Percentiles rank a stretch among this genome's conserved stretches.
Evolutionary conservation across 2,329 filamentous ascomycete species (phyloP).

Genomic region (Diaporthe eres): DNA sequence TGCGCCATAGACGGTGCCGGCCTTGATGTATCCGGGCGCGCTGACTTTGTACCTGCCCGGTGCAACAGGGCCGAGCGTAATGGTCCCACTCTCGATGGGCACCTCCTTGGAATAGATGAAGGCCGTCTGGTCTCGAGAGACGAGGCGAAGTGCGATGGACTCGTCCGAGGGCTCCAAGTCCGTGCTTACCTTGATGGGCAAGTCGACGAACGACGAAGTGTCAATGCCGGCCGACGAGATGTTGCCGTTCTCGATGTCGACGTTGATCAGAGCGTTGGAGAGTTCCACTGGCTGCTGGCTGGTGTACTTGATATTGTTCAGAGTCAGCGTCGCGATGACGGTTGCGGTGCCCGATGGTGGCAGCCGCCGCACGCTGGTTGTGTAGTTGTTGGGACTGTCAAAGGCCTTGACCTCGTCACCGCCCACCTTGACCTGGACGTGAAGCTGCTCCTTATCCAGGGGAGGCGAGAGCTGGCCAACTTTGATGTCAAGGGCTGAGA

Average conservation of each 20-base stretch:
- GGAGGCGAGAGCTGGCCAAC: not conserved
- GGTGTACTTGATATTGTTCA: not conserved
- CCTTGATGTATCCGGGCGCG: not conserved
- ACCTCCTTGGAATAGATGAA: constrained; percentile 9
- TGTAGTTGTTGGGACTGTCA: constrained; percentile 14
- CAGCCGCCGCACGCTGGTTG: not conserved
- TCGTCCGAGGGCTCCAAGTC: not conserved
- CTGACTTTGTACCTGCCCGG: not conserved
- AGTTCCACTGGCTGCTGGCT: not conserved
- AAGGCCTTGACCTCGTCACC: not conserved
- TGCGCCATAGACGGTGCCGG: not conserved
- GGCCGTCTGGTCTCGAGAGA: not conserved
- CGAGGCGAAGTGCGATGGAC: not conserved
- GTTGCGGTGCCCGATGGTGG: not conserved
- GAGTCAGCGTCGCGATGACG: not conserved
- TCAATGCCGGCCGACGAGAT: not conserved
- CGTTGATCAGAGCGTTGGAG: not conserved
- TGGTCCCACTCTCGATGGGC: not conserved
- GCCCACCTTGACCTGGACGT: not conserved
- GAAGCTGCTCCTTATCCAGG: not conserved
- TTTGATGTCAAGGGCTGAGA: not conserved
- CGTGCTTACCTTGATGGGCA: not conserved
- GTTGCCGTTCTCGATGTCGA: not conserved
- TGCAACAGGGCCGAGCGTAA: not conserved
- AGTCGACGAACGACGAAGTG: not conserved